Base-by-base conservation (phyloP, 2,329 filamentous ascomycete species). In the Claviceps purpurea region DNA sequence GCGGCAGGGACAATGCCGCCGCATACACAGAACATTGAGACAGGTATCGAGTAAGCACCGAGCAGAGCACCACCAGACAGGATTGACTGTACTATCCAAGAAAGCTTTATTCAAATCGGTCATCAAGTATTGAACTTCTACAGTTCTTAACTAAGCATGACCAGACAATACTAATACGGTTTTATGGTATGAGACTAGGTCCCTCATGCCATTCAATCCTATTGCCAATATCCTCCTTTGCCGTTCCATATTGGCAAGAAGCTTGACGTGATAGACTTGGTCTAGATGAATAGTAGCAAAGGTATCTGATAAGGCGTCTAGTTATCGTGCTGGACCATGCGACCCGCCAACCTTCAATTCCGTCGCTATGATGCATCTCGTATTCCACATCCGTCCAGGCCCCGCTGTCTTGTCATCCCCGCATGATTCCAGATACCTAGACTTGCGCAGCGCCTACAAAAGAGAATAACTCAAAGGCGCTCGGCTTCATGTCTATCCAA, bases 391-490 rank as follows among this genome's bases (percentile, higher is more conserved):
- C 81, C 2, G 89, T 95, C 91, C 91, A 96, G 48, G 89, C 76
- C 56, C 89, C 84, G 59, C 87, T 89, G 60, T 90, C 84, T 60
- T 96, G 90, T 50, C 89, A 77, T 67, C 95, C 90, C 24, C 91
- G 79, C 0, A 90, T 96, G 68, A 34, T 97, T 91, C 93, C 93
- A 97, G 45, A 97, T 96, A 18, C 18, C 18, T 18, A 67, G 95
- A 96, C 60, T 96, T 96, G 70, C 97, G 93, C 24, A 97, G 74
- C 3, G 93, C 90, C 63, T 95, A 91, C 64, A 97, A 96, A 56
- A 98, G 71, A 5, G 96, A 96, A 74, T 64, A 89, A 95, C 8
- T 91, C 93, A 65, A 95, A 95, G 0, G 89, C 90, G 68, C 91
- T 96, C 0, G 89, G 89, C 58, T 79, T 81, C 47, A 93, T 73